These are phyloP conservation scores for Geotrichum europaeum DNA, from an alignment of 1,139 yeast species.

Conservation along the genomic window DNA sequence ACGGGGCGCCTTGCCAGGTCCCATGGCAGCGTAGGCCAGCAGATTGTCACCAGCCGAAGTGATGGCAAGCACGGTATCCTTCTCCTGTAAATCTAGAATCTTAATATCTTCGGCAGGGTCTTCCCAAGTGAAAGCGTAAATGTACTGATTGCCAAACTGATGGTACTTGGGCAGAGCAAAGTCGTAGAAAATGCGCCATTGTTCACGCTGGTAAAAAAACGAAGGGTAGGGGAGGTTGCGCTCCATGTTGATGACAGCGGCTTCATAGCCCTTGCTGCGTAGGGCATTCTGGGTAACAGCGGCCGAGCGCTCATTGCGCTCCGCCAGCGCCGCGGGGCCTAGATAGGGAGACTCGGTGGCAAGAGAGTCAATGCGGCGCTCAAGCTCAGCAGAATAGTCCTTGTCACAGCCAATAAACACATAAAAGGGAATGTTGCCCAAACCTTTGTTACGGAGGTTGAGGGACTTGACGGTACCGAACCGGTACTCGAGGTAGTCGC, in stretches of 20 bases:
- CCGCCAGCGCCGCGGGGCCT: conserved; percentile 45
- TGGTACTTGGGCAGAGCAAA: conserved; percentile 60
- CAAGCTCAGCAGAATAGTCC: conserved; percentile 51
- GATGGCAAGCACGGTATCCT: conserved; percentile 72
- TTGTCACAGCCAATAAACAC: conserved; percentile 80
- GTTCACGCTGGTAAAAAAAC: conserved; percentile 65
- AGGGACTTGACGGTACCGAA: conserved; percentile 74
- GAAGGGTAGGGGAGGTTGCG: conserved; percentile 74
- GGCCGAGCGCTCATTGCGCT: conserved; percentile 16
- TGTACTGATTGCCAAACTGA: conserved; percentile 71
- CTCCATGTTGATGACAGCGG: conserved; percentile 56
- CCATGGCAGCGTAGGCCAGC: conserved; percentile 60
- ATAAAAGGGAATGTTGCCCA: conserved; percentile 75
- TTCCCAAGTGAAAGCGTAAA: conserved; percentile 87
- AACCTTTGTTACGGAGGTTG: conserved; percentile 54
- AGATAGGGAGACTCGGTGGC: conserved; percentile 79
- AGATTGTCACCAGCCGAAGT: conserved; percentile 85
- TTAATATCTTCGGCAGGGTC: conserved; percentile 76
- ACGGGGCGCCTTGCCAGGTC: conserved; percentile 57
- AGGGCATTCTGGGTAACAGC: conserved; percentile 22
- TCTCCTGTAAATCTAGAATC: conserved; percentile 52
- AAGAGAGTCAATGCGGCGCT: conserved; percentile 60
- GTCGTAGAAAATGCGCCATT: conserved; percentile 76
- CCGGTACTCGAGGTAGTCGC: conserved; percentile 74
- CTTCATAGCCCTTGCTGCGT: conserved; percentile 66